Conservation (phyloP, 192 early-diverging fungal genomes). For the Geranomyces michiganensis region DNA sequence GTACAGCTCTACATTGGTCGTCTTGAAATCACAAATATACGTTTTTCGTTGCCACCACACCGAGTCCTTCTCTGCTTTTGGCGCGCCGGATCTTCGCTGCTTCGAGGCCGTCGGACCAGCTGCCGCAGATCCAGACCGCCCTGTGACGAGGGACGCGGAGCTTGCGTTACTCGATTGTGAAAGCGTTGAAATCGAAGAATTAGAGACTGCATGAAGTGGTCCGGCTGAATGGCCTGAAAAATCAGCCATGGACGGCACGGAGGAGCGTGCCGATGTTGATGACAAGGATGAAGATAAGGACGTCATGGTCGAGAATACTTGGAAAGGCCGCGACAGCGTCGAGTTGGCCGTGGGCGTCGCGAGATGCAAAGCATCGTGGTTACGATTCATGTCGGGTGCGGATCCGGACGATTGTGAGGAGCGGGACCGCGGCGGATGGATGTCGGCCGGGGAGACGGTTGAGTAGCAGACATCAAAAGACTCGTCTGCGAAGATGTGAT, state of each 20-base stretch:
- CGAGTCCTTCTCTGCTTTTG: slow-evolving; percentile 10
- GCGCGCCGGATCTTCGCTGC: neutral
- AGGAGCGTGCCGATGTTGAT: neutral
- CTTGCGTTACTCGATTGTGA: neutral
- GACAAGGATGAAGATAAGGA: neutral
- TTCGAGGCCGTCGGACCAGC: neutral
- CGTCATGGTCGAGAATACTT: neutral
- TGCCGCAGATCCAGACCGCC: neutral
- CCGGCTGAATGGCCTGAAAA: neutral
- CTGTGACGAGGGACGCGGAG: neutral
- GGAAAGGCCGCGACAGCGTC: too few relatives aligned
- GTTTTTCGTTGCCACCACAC: slow-evolving; percentile 29
- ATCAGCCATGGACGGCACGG: neutral
- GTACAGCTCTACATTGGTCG: slow-evolving; percentile 36
- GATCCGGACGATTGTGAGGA: neutral
- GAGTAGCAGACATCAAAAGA: neutral
- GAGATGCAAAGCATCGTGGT: too few relatives aligned
- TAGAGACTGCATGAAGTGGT: neutral
- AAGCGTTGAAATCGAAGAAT: too few relatives aligned
- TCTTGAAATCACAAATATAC: slow-evolving; percentile 35
- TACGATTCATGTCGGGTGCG: too few relatives aligned
- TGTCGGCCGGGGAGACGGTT: slow-evolving; percentile 6
- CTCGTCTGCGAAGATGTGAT: neutral
- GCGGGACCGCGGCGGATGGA: neutral
- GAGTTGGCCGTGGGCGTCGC: too few relatives aligned